Evolutionary conservation across 768 basidiomycete species (phyloP).

Genomic region (Tricholoma flavovirens): DNA sequence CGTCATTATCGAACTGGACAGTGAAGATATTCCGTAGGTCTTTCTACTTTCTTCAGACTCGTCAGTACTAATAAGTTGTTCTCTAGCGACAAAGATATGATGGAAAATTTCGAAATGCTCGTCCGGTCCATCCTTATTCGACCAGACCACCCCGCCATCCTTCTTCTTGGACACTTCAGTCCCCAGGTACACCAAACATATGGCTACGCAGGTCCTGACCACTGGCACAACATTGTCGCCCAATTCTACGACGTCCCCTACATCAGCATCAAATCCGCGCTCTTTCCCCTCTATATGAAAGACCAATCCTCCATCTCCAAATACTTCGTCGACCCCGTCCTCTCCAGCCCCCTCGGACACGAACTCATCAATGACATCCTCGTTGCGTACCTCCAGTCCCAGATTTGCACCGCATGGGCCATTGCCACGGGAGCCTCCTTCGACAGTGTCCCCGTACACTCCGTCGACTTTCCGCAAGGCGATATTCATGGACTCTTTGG

Average conservation of each 20-base stretch:
- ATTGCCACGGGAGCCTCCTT: constrained; percentile 62
- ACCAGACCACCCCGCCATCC: constrained; percentile 85
- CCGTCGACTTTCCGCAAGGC: constrained; percentile 28
- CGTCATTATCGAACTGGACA: constrained; percentile 92
- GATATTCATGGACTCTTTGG: constrained; percentile 71
- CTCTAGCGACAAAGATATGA: constrained; percentile 57
- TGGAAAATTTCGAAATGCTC: constrained; percentile 88
- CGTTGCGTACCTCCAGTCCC: constrained; percentile 82
- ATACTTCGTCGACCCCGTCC: constrained; percentile 79
- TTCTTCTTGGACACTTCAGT: constrained; percentile 93
- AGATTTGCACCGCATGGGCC: constrained; percentile 84
- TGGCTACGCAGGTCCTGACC: constrained; percentile 87
- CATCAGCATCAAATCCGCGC: constrained; percentile 75
- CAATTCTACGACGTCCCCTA: constrained; percentile 98
- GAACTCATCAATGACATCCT: constrained; percentile 88
- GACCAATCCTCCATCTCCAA: constrained; percentile 57
- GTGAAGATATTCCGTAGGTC: constrained; percentile 81
- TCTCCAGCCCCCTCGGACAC: constrained; percentile 79
- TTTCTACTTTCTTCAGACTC: not conserved
- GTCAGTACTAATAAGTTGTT: constrained; percentile 2
- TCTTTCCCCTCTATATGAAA: constrained; percentile 79
- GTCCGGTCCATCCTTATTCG: constrained; percentile 88
- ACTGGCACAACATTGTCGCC: constrained; percentile 84
- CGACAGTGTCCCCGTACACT: constrained; percentile 47
- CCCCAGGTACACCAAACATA: constrained; percentile 75